These are phyloP conservation scores for Jaminaea rosea DNA, from an alignment of 1,284 basidiomycete genomes.

Conservation along the genomic window DNA sequence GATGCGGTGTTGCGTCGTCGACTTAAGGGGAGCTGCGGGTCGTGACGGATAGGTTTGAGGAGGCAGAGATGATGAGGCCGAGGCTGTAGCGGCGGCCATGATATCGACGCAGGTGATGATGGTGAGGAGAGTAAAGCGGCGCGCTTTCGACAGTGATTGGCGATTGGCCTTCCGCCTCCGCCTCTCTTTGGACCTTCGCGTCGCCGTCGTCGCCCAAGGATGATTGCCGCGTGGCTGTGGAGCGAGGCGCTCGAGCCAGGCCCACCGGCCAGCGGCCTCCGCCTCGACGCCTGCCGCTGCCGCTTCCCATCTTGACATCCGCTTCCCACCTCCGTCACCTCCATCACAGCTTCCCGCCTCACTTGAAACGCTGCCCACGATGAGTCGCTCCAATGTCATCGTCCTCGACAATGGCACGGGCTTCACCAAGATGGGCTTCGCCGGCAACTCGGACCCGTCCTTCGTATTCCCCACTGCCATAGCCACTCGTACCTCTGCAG, in stretches of 20 bases:
- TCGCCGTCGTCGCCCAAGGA: too few species aligned
- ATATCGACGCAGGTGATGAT: not conserved
- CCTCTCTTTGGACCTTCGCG: too few species aligned
- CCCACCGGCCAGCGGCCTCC: too few species aligned
- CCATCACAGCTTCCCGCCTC: not conserved
- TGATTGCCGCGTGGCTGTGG: too few species aligned
- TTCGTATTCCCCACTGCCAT: conserved; percentile 54
- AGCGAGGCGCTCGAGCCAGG: too few species aligned
- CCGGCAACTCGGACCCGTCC: conserved; percentile 96
- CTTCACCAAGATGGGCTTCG: conserved; percentile 95
- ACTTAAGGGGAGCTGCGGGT: not conserved
- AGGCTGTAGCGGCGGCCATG: not conserved
- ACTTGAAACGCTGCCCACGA: conserved; percentile 8
- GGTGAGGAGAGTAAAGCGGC: not conserved
- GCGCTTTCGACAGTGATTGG: too few species aligned
- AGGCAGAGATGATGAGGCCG: not conserved
- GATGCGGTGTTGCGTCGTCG: conserved; percentile 10
- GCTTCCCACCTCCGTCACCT: not conserved
- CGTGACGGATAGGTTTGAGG: not conserved
- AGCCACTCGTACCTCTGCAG: conserved; percentile 36
- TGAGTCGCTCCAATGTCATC: conserved; percentile 46
- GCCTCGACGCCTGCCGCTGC: too few species aligned
- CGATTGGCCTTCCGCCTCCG: too few species aligned
- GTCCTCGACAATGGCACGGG: conserved; percentile 84
- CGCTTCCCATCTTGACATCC: not conserved